A percentile compares a stretch with the other conserved stretches of the same genome.
These are phyloP conservation scores for Aspergillus jensenii DNA, from an alignment of 2,329 filamentous ascomycete species.

Conservation along the genomic window DNA sequence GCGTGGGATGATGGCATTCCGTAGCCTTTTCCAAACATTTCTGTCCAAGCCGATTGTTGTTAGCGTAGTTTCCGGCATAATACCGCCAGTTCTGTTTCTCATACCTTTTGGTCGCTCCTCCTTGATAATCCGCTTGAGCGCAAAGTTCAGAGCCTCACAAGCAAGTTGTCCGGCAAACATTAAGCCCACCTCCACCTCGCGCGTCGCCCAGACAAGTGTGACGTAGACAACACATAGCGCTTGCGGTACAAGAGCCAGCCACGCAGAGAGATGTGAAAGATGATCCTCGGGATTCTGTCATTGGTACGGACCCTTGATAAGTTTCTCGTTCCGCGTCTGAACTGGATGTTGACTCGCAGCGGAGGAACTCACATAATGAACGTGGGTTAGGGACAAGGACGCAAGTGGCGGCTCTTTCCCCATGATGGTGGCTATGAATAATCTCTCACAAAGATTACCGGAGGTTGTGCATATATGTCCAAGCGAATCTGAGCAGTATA, in stretches of 20 bases:
- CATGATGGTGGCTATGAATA: background rate
- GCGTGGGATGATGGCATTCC: slow-evolving; percentile 97
- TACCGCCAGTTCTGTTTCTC: slow-evolving; percentile 21
- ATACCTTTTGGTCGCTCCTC: slow-evolving; percentile 82
- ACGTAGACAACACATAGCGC: slow-evolving; percentile 86
- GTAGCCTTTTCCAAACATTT: slow-evolving; percentile 85
- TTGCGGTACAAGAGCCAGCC: slow-evolving; percentile 91
- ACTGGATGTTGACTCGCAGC: background rate
- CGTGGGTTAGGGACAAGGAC: slow-evolving; percentile 90
- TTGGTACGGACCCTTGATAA: slow-evolving; percentile 1
- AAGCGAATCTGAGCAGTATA: background rate
- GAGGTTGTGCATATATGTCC: background rate
- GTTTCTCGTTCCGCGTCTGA: background rate
- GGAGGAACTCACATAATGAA: slow-evolving; percentile 78
- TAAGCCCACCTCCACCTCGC: slow-evolving; percentile 83
- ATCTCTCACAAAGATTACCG: background rate
- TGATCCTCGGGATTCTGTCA: slow-evolving; percentile 78
- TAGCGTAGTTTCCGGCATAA: background rate
- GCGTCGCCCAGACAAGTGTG: slow-evolving; percentile 84
- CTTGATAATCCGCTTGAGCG: slow-evolving; percentile 85
- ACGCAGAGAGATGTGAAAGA: slow-evolving; percentile 84
- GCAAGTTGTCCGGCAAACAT: slow-evolving; percentile 90
- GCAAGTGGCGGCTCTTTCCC: slow-evolving; percentile 61
- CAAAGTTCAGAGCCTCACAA: slow-evolving; percentile 89
- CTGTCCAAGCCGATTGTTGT: slow-evolving; percentile 34